Conservation (phyloP, 257 asterid species). For the Penstemon barbatus region DNA sequence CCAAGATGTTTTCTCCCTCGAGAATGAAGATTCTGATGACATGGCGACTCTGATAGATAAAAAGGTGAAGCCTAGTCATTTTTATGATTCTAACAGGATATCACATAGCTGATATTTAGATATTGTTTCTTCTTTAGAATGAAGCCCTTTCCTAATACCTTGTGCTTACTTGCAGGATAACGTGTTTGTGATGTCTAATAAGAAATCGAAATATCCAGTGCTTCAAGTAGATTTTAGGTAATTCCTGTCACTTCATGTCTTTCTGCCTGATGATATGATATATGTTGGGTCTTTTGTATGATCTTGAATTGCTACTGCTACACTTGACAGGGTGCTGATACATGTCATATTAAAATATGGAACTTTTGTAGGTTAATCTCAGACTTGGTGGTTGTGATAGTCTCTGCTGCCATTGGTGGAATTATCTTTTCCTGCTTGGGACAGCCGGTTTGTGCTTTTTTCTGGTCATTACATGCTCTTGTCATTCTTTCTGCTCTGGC, state of each 20-base stretch:
- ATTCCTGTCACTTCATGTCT: slow-evolving; percentile 16
- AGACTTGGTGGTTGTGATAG: slow-evolving; percentile 94
- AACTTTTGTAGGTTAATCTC: slow-evolving; percentile 78
- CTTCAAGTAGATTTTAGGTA: slow-evolving; percentile 95
- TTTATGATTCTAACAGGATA: slow-evolving; percentile 1
- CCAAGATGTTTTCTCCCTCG: slow-evolving; percentile 75
- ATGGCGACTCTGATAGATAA: slow-evolving; percentile 71
- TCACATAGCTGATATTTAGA: not conserved
- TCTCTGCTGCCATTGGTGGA: slow-evolving; percentile 99
- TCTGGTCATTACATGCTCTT: slow-evolving; percentile 28
- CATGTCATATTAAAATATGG: slow-evolving; percentile 21
- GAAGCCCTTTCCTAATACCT: slow-evolving; percentile 19
- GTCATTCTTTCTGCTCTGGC: slow-evolving; percentile 19
- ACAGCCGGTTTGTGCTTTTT: slow-evolving; percentile 77
- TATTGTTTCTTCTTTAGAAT: not conserved
- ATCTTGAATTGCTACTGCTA: slow-evolving; percentile 10
- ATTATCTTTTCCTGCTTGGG: slow-evolving; percentile 92
- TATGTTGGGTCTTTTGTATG: not conserved
- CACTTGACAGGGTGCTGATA: slow-evolving; percentile 27
- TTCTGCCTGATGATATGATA: not conserved
- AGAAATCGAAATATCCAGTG: slow-evolving; percentile 87
- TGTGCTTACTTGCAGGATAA: slow-evolving; percentile 60
- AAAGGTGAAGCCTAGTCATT: slow-evolving; percentile 44
- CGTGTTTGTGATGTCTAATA: slow-evolving; percentile 87
- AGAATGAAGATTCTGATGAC: slow-evolving; percentile 76